Percentiles rank a stretch among this genome's conserved stretches.
Conservation (phyloP, 1,284 basidiomycete species). For the Boletus calvinii region DNA sequence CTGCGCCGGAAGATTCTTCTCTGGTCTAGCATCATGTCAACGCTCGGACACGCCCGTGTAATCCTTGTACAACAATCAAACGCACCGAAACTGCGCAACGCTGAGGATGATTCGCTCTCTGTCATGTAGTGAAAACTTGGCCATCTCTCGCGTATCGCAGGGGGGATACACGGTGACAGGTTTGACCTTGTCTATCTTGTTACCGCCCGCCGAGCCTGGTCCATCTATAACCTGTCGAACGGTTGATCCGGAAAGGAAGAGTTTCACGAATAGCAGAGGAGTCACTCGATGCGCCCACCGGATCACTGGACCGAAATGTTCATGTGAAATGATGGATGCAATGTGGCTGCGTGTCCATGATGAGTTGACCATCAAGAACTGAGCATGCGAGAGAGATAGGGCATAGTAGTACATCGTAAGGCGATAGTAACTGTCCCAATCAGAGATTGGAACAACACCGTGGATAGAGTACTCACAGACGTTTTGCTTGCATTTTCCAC, state of each 20-base stretch:
- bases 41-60: neutral
- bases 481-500: slow-evolving; percentile 49
- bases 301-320: slow-evolving; percentile 39
- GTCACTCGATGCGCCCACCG: slow-evolving; percentile 21
- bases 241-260: slow-evolving; percentile 28
- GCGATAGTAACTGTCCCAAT: slow-evolving; percentile 74
- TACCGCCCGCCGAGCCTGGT: slow-evolving; percentile 11
- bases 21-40: slow-evolving; percentile 57
- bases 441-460: neutral
- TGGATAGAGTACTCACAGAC: slow-evolving; percentile 19
- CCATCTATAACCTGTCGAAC: slow-evolving; percentile 24
- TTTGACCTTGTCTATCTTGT: neutral
- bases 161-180: slow-evolving; percentile 80
- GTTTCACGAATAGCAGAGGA: slow-evolving; percentile 24
- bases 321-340: slow-evolving; percentile 63
- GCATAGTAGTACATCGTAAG: slow-evolving; percentile 86
- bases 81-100: slow-evolving; percentile 88
- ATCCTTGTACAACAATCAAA: slow-evolving; percentile 4
- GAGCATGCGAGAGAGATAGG: slow-evolving; percentile 69
- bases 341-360: slow-evolving; percentile 93
- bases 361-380: slow-evolving; percentile 91
- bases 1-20: slow-evolving; percentile 92
- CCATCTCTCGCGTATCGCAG: slow-evolving; percentile 82
- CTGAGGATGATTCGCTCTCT: slow-evolving; percentile 76
- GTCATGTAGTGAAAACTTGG: slow-evolving; percentile 56